Conservation (phyloP, 306 rosid species). For the Clitoria ternatea region DNA sequence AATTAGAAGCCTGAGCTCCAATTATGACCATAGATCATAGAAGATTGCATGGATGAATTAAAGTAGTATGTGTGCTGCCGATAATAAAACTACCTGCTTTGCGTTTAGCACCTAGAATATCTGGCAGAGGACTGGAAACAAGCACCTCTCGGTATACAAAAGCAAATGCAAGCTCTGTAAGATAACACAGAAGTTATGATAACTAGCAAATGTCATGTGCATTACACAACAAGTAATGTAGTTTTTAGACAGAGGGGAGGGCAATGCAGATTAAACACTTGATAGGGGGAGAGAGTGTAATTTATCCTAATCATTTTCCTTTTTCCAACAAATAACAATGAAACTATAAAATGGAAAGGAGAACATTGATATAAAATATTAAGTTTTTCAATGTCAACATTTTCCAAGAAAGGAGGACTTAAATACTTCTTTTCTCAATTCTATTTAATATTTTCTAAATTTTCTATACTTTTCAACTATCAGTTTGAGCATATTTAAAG, state of each 20-base stretch:
- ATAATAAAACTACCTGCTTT: slow-evolving; percentile 63
- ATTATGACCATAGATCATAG: background rate
- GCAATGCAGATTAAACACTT: no score
- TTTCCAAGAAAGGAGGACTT: background rate
- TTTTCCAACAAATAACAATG: slow-evolving; percentile 8
- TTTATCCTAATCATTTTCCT: no score
- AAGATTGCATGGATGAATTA: slow-evolving; percentile 10
- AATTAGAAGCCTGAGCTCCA: slow-evolving; percentile 1
- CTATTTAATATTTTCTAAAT: background rate
- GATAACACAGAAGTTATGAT: slow-evolving; percentile 16
- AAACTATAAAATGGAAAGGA: background rate
- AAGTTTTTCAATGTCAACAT: background rate
- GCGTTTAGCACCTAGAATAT: slow-evolving; percentile 57
- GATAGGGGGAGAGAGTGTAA: no score
- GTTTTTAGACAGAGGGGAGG: no score
- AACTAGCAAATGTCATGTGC: background rate
- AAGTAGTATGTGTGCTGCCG: background rate
- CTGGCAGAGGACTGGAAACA: slow-evolving; percentile 28
- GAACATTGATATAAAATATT: background rate
- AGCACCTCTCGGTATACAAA: slow-evolving; percentile 85
- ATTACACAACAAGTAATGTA: no score
- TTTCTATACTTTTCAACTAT: no score
- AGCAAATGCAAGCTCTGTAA: slow-evolving; percentile 63
- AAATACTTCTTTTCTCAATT: background rate
- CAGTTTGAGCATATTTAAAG: no score